A percentile compares a stretch with the other conserved stretches of the same genome.
Evolutionary conservation across 306 rosid genomes (phyloP).

Genomic region (Sicyos baderoa): DNA sequence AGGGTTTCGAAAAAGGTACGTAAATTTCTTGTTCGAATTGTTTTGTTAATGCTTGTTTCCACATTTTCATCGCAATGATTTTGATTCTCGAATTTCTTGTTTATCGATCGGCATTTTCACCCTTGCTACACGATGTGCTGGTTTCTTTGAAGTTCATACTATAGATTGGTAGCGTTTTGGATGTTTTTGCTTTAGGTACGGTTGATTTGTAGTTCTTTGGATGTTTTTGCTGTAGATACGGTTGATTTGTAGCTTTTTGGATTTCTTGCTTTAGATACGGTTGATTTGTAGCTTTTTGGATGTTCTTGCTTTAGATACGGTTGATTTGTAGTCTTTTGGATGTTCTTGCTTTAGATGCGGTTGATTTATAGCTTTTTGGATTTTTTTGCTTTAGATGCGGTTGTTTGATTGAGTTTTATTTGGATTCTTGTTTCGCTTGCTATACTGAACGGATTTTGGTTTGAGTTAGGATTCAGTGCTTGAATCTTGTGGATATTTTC

Average conservation of each 20-base stretch:
- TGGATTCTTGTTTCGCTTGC: background rate
- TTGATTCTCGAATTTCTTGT: slow-evolving; percentile 1
- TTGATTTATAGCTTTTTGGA: background rate
- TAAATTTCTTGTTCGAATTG: background rate
- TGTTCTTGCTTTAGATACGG: background rate
- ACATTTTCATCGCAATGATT: background rate
- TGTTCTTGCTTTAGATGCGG: background rate
- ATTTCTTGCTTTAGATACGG: too few relatives aligned
- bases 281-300: too few relatives aligned
- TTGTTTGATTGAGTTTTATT: background rate
- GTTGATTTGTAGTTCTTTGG: too few relatives aligned
- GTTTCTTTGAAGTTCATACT: background rate
- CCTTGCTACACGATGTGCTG: background rate
- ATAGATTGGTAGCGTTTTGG: background rate
- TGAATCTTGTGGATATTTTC: background rate
- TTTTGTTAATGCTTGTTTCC: background rate
- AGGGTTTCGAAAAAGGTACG: slow-evolving; percentile 16
- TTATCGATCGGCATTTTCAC: background rate
- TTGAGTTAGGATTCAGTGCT: background rate
- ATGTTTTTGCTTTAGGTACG: background rate
- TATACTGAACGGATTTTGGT: background rate
- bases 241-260: too few relatives aligned
- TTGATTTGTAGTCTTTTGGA: background rate
- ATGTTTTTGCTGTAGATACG: too few relatives aligned
- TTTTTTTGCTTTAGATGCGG: background rate